Base-by-base conservation (phyloP, 306 rosid species). In the Astragalus membranaceus region DNA sequence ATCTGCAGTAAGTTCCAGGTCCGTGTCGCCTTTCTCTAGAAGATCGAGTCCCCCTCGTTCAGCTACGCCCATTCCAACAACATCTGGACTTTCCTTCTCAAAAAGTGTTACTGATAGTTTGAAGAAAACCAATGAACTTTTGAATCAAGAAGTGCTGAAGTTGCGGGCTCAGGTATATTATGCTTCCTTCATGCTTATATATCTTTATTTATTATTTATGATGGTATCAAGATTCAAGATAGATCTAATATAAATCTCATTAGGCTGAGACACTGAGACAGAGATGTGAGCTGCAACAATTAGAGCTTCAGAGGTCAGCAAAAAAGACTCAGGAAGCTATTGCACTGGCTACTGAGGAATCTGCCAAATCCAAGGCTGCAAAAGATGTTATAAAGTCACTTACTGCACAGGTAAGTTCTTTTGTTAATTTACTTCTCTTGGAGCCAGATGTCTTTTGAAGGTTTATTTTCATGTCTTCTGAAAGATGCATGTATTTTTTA, bases 11-110 rank as follows among this genome's bases (percentile, higher is more conserved):
- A 94, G 87, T 81, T 94, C 95, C 41, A 85, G 98, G 81, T 87
- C 98, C 0, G 98, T 88, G 55, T 94, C 97, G 10, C 98, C 98
- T 64, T 88, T 94, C 86, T 94, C 98, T 0, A 87, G 97, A 84
- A 89, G 92, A 74, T 78, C 96, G 41, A 94, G 98, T 69, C 98
- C 97, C 23, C 97, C 97, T 55, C 98, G 98, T 51, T 94, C 96
- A 64, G 97, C 98, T 36, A 94, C 98, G 4, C 98, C 98, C 46
- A 85, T 90, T 83, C 98, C 98, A 48, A 94, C 98, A 46, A 88
- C 92, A 17, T 88, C 96, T 0, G 98, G 98, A 60, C 96, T 94
- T 81, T 86, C 97, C 73, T 87, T 94, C 81, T 94, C 98, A 17
- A 90, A 85, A 84, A 86, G 85, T 74, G 81, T 87, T 57, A 49